Conservation (phyloP, 2,329 filamentous ascomycete genomes). For the Bretziella fagacearum region DNA sequence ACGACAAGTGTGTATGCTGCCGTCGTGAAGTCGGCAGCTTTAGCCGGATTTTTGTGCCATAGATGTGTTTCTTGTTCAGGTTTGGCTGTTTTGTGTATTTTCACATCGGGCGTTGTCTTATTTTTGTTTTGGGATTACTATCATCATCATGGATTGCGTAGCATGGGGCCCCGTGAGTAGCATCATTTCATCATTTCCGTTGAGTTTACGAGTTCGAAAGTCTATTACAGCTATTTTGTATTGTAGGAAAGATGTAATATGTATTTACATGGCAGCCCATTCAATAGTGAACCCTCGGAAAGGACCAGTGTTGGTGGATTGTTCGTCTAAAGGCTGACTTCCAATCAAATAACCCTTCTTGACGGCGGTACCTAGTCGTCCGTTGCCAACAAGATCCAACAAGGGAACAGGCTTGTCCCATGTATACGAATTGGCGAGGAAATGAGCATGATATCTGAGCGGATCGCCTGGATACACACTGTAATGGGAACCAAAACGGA, state of each 20-base stretch:
- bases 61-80: constrained; percentile 7
- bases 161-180: background rate
- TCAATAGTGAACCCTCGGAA: constrained; percentile 72
- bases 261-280: constrained; percentile 74
- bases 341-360: constrained; percentile 92
- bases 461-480: constrained; percentile 93
- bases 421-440: constrained; percentile 64
- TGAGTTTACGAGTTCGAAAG: too few species aligned
- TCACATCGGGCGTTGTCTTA: too few species aligned
- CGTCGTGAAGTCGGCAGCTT: constrained; percentile 77
- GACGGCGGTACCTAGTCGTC: constrained; percentile 77
- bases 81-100: background rate
- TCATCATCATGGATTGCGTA: background rate
- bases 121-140: background rate
- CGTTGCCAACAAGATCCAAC: constrained; percentile 71
- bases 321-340: constrained; percentile 34
- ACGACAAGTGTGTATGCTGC: constrained; percentile 90
- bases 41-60: constrained; percentile 79
- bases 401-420: constrained; percentile 80
- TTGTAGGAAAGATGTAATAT: too few species aligned
- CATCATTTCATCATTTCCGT: background rate
- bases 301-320: constrained; percentile 21
- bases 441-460: constrained; percentile 87
- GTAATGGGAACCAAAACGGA: constrained; percentile 89
- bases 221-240: too few species aligned